Conservation (phyloP, 2,329 filamentous ascomycete genomes). For the Colletotrichum aenigma region DNA sequence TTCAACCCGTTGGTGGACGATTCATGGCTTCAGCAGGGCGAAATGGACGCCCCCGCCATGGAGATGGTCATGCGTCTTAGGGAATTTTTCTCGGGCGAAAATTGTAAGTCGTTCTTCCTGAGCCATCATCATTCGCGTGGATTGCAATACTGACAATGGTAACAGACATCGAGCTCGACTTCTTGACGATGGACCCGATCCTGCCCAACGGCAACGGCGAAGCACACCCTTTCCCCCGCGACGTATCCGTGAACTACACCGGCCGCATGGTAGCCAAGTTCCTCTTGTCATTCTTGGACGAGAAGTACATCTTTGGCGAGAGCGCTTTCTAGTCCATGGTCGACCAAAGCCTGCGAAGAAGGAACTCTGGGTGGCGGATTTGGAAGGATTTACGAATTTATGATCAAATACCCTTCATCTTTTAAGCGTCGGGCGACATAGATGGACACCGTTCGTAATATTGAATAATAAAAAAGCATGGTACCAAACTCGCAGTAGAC, state of each 20-base stretch:
- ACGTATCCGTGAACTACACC: conserved; percentile 55
- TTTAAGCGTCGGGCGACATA: background rate
- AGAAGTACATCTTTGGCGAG: conserved; percentile 49
- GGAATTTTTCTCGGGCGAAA: conserved; percentile 45
- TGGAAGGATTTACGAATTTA: background rate
- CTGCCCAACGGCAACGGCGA: conserved; percentile 42
- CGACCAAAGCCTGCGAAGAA: background rate
- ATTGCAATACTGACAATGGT: background rate
- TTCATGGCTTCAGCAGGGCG: conserved; percentile 41
- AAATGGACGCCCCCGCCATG: conserved; percentile 49
- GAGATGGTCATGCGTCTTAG: conserved; percentile 52
- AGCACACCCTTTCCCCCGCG: conserved; percentile 49
- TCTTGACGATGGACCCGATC: conserved; percentile 50
- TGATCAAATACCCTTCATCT: background rate
- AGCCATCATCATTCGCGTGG: background rate
- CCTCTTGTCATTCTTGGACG: conserved; percentile 57
- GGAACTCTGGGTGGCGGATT: background rate
- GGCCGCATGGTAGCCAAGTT: conserved; percentile 59
- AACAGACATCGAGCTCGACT: conserved; percentile 45
- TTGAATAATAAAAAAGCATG: background rate
- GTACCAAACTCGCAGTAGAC: background rate
- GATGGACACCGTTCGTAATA: background rate
- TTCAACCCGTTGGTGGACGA: conserved; percentile 62
- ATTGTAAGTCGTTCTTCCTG: conserved; percentile 41
- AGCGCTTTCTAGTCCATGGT: background rate